phyloP scores from a whole-genome alignment of 306 rosid species.

The Begonia fuchsioides region DNA sequence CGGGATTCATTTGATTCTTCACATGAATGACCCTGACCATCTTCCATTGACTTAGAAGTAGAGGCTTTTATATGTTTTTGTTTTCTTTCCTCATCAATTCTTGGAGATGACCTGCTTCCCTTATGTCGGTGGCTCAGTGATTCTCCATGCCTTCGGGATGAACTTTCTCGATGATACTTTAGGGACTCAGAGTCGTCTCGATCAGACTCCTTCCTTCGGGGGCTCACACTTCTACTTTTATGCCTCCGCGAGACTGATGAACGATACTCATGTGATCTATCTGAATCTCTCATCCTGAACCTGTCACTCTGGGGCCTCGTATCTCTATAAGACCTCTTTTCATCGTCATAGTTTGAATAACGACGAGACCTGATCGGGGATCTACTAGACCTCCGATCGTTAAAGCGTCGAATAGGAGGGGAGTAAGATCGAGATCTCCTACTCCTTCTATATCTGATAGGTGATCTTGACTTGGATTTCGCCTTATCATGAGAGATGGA shows the following conservation, averaged over 20 bases:
- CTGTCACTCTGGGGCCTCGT: slow-evolving; percentile 46
- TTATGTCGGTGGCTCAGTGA: slow-evolving; percentile 45
- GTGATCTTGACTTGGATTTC: slow-evolving; percentile 74
- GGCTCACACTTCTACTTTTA: slow-evolving; percentile 65
- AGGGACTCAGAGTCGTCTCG: slow-evolving; percentile 54
- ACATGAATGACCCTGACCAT: slow-evolving; percentile 36
- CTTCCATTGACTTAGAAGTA: slow-evolving; percentile 13
- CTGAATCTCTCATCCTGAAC: slow-evolving; percentile 53
- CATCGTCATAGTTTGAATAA: slow-evolving; percentile 41
- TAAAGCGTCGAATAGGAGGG: slow-evolving; percentile 41
- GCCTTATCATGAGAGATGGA: slow-evolving; percentile 44
- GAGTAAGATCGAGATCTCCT: slow-evolving; percentile 79
- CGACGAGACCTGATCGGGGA: slow-evolving; percentile 64
- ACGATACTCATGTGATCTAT: slow-evolving; percentile 41
- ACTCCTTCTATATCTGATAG: slow-evolving; percentile 49
- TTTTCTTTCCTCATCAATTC: slow-evolving; percentile 40
- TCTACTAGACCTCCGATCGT: slow-evolving; percentile 57
- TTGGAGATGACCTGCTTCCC: slow-evolving; percentile 59
- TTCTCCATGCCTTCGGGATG: slow-evolving; percentile 52
- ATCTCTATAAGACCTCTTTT: slow-evolving; percentile 47
- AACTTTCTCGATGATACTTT: slow-evolving; percentile 37
- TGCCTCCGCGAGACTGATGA: slow-evolving; percentile 45
- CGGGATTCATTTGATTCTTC: slow-evolving; percentile 34
- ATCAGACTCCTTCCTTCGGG: slow-evolving; percentile 39
- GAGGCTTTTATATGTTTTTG: slow-evolving; percentile 11